Conservation (phyloP, 2,329 filamentous ascomycete species). For the Ceratocystis cacaofunesta region DNA sequence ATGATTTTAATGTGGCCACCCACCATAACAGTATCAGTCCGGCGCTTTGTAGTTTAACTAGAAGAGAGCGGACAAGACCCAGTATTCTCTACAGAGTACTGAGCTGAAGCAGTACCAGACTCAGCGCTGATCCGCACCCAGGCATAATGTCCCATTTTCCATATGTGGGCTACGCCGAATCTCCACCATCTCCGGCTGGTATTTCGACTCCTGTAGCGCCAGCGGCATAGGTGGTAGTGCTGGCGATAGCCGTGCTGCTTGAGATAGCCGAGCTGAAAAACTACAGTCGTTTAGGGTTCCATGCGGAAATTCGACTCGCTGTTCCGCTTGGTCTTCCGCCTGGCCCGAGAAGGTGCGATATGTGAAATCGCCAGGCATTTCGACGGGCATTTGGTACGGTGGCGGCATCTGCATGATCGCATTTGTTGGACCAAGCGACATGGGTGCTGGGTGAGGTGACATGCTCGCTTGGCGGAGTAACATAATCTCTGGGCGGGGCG, state of each 20-base stretch:
- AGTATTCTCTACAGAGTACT: slow-evolving; percentile 5
- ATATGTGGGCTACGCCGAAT: neutral
- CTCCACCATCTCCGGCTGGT: neutral
- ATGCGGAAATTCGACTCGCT: neutral
- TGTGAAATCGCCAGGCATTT: slow-evolving; percentile 1
- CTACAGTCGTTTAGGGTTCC: neutral
- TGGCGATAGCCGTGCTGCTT: neutral
- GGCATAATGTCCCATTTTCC: neutral
- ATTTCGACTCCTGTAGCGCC: neutral
- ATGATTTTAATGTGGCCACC: slow-evolving; percentile 13
- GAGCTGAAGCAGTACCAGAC: neutral
- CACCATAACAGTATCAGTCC: slow-evolving; percentile 10
- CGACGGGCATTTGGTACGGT: neutral
- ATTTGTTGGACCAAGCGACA: too few species aligned
- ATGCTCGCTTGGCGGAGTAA: neutral
- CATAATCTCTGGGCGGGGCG: neutral
- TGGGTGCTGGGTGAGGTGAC: neutral
- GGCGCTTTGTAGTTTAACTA: slow-evolving; percentile 13
- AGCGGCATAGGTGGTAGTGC: neutral
- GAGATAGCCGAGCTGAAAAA: neutral
- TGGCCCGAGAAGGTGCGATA: neutral
- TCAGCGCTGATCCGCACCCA: neutral
- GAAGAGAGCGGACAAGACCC: slow-evolving; percentile 13
- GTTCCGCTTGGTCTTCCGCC: neutral
- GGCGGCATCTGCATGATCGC: neutral